phyloP scores from a whole-genome alignment of 495 filamentous ascomycete species.

The Podospora fimiseda region DNA sequence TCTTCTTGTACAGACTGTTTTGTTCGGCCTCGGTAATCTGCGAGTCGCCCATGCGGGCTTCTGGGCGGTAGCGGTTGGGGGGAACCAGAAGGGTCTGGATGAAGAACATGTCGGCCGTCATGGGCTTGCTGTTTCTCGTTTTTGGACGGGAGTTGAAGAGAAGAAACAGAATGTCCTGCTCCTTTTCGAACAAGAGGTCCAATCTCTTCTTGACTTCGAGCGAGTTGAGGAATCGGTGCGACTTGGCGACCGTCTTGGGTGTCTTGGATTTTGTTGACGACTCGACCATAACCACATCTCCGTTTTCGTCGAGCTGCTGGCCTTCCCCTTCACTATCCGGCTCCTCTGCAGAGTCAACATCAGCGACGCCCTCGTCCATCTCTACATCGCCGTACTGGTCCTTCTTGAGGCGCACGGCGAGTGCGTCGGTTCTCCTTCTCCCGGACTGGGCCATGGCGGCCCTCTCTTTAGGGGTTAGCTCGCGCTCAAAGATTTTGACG shows the following conservation, averaged over 20 bases:
- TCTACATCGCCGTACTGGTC: conserved; percentile 29
- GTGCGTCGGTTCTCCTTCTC: conserved; percentile 60
- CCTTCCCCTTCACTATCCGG: conserved; percentile 41
- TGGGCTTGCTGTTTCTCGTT: conserved; percentile 38
- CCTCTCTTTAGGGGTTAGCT: conserved; percentile 61
- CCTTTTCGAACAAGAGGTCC: conserved; percentile 74
- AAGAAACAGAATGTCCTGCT: conserved; percentile 70
- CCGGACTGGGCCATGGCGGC: conserved; percentile 66
- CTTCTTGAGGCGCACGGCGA: conserved; percentile 27
- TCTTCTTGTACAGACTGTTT: conserved; percentile 75
- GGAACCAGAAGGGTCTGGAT: conserved; percentile 77
- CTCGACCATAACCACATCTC: conserved; percentile 47
- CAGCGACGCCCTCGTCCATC: conserved; percentile 65
- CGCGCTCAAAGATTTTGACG: conserved; percentile 88
- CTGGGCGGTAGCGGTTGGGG: conserved; percentile 87
- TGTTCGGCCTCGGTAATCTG: conserved; percentile 77
- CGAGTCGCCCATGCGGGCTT: conserved; percentile 68
- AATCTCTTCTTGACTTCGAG: conserved; percentile 71
- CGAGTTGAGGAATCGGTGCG: conserved; percentile 64
- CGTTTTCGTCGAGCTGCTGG: conserved; percentile 47
- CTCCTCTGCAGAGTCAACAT: conserved; percentile 48
- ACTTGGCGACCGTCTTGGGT: conserved; percentile 20
- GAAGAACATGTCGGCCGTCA: conserved; percentile 89
- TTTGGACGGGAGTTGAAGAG: conserved; percentile 71
- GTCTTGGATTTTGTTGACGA: conserved; percentile 27